Percentiles rank a stretch among this genome's conserved stretches.
These are phyloP conservation scores for Xylaria sp. DNA, from an alignment of 2,329 filamentous ascomycete species.

Conservation along the genomic window DNA sequence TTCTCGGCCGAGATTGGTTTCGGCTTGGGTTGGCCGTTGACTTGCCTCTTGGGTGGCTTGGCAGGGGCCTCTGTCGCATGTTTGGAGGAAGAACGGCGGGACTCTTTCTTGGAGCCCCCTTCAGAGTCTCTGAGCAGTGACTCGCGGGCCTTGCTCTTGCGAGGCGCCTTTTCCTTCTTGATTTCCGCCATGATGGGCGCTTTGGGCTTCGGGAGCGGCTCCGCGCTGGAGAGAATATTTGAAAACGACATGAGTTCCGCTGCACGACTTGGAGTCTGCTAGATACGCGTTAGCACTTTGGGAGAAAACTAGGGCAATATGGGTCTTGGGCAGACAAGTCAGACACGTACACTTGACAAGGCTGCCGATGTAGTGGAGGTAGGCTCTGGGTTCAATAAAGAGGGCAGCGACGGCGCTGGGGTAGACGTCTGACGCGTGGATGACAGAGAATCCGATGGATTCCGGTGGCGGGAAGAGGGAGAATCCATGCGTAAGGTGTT, in stretches of 20 bases:
- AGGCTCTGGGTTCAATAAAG: slow-evolving; percentile 44
- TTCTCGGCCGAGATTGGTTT: slow-evolving; percentile 62
- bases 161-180: slow-evolving; percentile 45
- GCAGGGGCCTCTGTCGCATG: slow-evolving; percentile 51
- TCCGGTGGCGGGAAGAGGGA: slow-evolving; percentile 40
- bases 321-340: neutral
- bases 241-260: slow-evolving; percentile 95
- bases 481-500: slow-evolving; percentile 41
- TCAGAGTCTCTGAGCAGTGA: slow-evolving; percentile 58
- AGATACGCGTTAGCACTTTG: slow-evolving; percentile 18
- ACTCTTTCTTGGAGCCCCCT: slow-evolving; percentile 51
- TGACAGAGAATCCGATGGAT: slow-evolving; percentile 34
- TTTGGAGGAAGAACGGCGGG: slow-evolving; percentile 58
- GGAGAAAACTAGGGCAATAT: neutral
- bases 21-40: slow-evolving; percentile 61
- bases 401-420: slow-evolving; percentile 41
- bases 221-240: slow-evolving; percentile 85
- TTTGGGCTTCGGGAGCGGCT: slow-evolving; percentile 64
- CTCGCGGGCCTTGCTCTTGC: slow-evolving; percentile 56
- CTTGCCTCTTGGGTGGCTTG: slow-evolving; percentile 63
- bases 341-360: slow-evolving; percentile 40
- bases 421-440: slow-evolving; percentile 38
- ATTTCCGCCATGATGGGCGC: slow-evolving; percentile 44
- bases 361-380: slow-evolving; percentile 29
- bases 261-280: slow-evolving; percentile 72